A percentile compares a stretch with the other conserved stretches of the same genome.
Evolutionary conservation across 768 basidiomycete genomes (phyloP).

Genomic region (Lactarius evosmus): DNA sequence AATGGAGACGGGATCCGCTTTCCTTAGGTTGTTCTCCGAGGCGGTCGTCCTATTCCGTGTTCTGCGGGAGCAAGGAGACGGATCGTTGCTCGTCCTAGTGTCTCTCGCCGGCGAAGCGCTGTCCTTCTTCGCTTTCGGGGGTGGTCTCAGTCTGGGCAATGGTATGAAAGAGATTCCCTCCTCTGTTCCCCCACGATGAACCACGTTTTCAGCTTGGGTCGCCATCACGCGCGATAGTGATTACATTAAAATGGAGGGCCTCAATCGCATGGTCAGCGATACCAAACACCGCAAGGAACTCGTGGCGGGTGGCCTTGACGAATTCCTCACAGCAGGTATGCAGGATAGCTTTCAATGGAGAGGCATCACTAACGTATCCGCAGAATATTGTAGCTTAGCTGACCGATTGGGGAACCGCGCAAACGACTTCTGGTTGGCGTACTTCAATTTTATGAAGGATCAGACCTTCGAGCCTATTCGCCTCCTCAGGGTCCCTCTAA

Average conservation of each 20-base stretch:
- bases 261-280: slow-evolving; percentile 53
- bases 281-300: slow-evolving; percentile 66
- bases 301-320: slow-evolving; percentile 56
- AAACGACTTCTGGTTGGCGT: slow-evolving; percentile 18
- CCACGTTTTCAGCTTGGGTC: slow-evolving; percentile 51
- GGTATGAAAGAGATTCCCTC: background rate
- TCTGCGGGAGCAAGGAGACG: slow-evolving; percentile 60
- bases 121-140: slow-evolving; percentile 34
- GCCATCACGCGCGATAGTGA: slow-evolving; percentile 64
- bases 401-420: slow-evolving; percentile 22
- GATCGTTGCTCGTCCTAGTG: slow-evolving; percentile 53
- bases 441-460: background rate
- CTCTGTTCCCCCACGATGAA: background rate
- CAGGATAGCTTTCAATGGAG: slow-evolving; percentile 41
- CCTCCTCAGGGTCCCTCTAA: slow-evolving; percentile 10
- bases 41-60: slow-evolving; percentile 57
- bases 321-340: slow-evolving; percentile 12
- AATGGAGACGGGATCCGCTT: slow-evolving; percentile 42
- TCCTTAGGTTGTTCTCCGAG: slow-evolving; percentile 54
- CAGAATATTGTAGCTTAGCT: slow-evolving; percentile 20
- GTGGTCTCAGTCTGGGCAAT: background rate
- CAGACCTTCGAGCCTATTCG: background rate
- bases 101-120: slow-evolving; percentile 52
- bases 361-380: background rate
- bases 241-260: slow-evolving; percentile 62